These are phyloP conservation scores for Alternaria sp. DNA, from an alignment of 2,329 filamentous ascomycete species.

Conservation along the genomic window DNA sequence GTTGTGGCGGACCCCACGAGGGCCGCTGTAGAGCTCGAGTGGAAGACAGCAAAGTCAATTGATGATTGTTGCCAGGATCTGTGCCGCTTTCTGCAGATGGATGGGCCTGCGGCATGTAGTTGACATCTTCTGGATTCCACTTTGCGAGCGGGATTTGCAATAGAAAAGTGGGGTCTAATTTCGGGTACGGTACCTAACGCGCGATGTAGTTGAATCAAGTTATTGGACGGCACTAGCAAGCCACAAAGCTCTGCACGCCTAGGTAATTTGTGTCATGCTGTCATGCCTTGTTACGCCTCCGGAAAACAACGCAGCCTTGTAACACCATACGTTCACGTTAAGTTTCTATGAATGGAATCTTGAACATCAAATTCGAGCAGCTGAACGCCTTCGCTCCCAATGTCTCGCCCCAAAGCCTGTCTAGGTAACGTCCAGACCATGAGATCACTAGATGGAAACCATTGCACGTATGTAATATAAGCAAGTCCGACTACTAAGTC, in stretches of 20 bases:
- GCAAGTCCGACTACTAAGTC: conserved; percentile 1
- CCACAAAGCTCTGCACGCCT: conserved; percentile 8
- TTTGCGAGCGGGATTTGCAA: background rate
- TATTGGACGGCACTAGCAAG: background rate
- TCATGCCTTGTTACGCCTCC: background rate
- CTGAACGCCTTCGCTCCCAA: background rate
- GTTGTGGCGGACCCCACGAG: conserved; percentile 40
- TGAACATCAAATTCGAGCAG: background rate
- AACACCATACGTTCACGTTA: background rate
- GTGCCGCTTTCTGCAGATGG: conserved; percentile 1
- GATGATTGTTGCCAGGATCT: conserved; percentile 9
- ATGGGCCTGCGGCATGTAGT: background rate
- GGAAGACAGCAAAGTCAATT: conserved; percentile 28
- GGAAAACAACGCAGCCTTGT: background rate
- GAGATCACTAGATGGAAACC: background rate
- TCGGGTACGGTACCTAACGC: conserved; percentile 1
- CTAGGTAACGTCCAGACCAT: background rate
- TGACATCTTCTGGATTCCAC: background rate
- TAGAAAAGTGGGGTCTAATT: background rate
- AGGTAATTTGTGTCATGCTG: background rate
- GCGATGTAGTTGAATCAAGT: background rate
- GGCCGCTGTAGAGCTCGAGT: conserved; percentile 39
- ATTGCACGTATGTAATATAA: conserved; percentile 6
- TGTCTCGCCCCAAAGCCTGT: background rate
- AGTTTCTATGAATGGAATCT: background rate